Conservation (phyloP, 805 yeast genomes). For the Wickerhamiella alocasiicola region DNA sequence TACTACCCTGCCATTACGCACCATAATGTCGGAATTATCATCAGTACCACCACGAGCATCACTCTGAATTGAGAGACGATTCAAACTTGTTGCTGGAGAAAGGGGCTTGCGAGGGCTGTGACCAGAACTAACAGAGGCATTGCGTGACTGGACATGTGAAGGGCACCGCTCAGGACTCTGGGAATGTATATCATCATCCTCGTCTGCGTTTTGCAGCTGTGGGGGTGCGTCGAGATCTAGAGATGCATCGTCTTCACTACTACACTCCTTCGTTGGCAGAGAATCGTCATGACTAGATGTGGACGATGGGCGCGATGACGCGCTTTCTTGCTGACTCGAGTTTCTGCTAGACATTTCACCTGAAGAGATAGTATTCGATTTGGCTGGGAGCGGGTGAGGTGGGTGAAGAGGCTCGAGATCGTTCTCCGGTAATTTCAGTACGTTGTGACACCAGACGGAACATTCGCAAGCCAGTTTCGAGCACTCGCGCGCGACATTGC, state of each 20-base stretch:
- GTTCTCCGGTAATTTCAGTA: conserved; percentile 2
- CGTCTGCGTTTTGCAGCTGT: conserved; percentile 6
- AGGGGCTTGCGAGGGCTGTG: not conserved
- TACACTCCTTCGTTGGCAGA: not conserved
- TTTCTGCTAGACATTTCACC: conserved; percentile 7
- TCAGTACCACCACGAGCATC: not conserved
- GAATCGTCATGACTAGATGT: not conserved
- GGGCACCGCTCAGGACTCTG: not conserved
- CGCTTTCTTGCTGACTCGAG: conserved; percentile 4
- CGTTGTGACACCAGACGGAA: conserved; percentile 20
- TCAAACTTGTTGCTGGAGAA: not conserved
- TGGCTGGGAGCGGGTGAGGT: not conserved
- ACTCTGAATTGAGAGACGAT: not conserved
- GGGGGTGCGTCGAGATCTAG: conserved; percentile 9
- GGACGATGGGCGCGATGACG: conserved; percentile 4
- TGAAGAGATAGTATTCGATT: not conserved
- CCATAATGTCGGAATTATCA: conserved; percentile 13
- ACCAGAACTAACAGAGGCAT: not conserved
- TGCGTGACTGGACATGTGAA: not conserved
- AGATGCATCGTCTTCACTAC: conserved; percentile 1
- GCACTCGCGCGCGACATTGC: conserved; percentile 25
- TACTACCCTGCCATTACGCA: conserved; percentile 22
- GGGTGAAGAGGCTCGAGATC: not conserved
- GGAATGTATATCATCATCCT: not conserved
- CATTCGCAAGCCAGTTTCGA: conserved; percentile 27